Percentiles rank a stretch among this genome's conserved stretches.
phyloP scores from a whole-genome alignment of 345 rosid genomes.

The Kernera saxatilis region DNA sequence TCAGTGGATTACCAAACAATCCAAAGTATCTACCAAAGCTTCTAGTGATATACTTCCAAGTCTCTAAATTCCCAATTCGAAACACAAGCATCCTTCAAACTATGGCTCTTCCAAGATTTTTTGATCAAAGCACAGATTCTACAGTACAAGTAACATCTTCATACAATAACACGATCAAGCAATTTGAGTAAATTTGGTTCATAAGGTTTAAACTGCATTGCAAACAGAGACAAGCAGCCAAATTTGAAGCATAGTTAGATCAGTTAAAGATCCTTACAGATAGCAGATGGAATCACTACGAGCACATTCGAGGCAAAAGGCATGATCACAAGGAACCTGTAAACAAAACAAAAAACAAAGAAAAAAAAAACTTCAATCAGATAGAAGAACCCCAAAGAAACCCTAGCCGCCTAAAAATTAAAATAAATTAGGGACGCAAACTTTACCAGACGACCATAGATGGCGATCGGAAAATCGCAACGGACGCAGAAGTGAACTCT shows the following conservation, averaged over 20 bases:
- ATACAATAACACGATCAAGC: not conserved
- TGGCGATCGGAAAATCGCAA: constrained; percentile 92
- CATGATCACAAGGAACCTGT: constrained; percentile 97
- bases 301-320: constrained; percentile 91
- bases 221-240: not conserved
- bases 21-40: constrained; percentile 2
- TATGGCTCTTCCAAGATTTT: not conserved
- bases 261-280: constrained; percentile 51
- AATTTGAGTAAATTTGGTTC: not conserved
- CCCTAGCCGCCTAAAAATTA: not conserved
- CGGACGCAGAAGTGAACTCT: constrained; percentile 96
- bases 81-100: not conserved
- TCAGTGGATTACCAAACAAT: not conserved
- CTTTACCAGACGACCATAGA: constrained; percentile 84
- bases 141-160: not conserved
- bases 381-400: not conserved
- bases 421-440: not conserved
- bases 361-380: not conserved
- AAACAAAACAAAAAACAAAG: constrained; percentile 26
- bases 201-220: not conserved
- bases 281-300: constrained; percentile 93
- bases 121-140: not conserved
- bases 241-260: constrained; percentile 7
- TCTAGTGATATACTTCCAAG: not conserved
- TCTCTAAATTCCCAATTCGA: not conserved